Evolutionary conservation across 805 yeast species (phyloP), one percentile per base, ranked within the genome.

Genomic region (Candida odintsovae): DNA sequence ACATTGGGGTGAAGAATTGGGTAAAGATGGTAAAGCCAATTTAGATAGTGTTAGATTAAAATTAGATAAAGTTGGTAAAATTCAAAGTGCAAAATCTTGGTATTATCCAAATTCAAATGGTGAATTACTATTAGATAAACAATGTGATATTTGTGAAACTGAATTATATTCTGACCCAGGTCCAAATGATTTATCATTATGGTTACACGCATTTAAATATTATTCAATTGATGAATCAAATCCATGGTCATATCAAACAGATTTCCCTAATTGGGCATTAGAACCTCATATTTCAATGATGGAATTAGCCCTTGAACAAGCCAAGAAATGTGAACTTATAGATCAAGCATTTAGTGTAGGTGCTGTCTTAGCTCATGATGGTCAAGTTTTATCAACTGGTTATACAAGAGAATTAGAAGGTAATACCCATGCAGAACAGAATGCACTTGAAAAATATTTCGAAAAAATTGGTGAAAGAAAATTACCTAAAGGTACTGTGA

Each of bases 341-440:
- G 78, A 77, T 29, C 86, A 96, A 0, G 97, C 96, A 20, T 92
- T 86, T 62, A 81, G 90, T 52, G 98, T 94, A n/a, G 99, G 99
- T 6, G 95, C 96, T 0, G 82, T 89, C 0, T 68, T 94, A 5
- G 92, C 80, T 0, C 66, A 75, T 46, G 84, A 86, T 35, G 75
- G 75, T 20, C 58, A 75, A 44, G 70, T 92, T 0, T 61, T 94
- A n/a, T 73, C 85, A 8, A 80, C 87, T 0, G 99, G 99, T 0
- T 89, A 78, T 59, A 88, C 98, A 0, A 73, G 98, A 45, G 99
- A 94, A 64, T 68, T 90, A 2, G 86, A 84, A 18, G 99, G 98
- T 0, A 94, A 92, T 64, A 92, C 99, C 0, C 99, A 92, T 63
- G 99, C 99, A 4, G 99, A 94, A 59, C 97, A 94, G 62, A 85